Evolutionary conservation across 257 asterid genomes (phyloP).

Genomic region (Ligustrum vulgare): DNA sequence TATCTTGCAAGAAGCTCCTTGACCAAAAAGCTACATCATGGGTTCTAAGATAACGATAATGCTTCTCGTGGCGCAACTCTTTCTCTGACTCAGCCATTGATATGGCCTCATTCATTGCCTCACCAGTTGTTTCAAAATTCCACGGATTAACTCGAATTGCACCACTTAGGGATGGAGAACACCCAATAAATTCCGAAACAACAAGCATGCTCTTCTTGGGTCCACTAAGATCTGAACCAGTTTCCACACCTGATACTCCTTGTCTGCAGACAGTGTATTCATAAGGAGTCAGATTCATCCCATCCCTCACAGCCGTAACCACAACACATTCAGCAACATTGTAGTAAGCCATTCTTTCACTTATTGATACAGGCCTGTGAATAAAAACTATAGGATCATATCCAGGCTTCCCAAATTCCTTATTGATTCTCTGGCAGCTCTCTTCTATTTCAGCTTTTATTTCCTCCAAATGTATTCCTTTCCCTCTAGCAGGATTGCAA

Average conservation of each 20-base stretch:
- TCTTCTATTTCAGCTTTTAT: slow-evolving; percentile 62
- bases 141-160: slow-evolving; percentile 82
- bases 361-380: slow-evolving; percentile 44
- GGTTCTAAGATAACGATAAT: slow-evolving; percentile 72
- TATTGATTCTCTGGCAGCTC: slow-evolving; percentile 55
- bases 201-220: slow-evolving; percentile 78
- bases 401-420: slow-evolving; percentile 62
- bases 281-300: slow-evolving; percentile 74
- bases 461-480: slow-evolving; percentile 57
- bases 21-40: slow-evolving; percentile 80
- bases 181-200: slow-evolving; percentile 78
- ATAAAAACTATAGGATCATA: slow-evolving; percentile 64
- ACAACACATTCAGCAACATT: slow-evolving; percentile 70
- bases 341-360: slow-evolving; percentile 74
- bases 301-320: slow-evolving; percentile 81
- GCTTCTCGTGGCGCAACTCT: slow-evolving; percentile 78
- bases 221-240: slow-evolving; percentile 43
- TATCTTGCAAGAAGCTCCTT: slow-evolving; percentile 78
- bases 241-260: slow-evolving; percentile 55
- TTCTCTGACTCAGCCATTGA: slow-evolving; percentile 68
- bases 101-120: slow-evolving; percentile 73
- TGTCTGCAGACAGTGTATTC: slow-evolving; percentile 77
- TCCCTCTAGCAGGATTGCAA: slow-evolving; percentile 66
- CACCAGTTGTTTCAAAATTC: slow-evolving; percentile 74
- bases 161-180: slow-evolving; percentile 88